Base-by-base conservation (phyloP, 2,329 filamentous ascomycete species). In the Botrytis elliptica region DNA sequence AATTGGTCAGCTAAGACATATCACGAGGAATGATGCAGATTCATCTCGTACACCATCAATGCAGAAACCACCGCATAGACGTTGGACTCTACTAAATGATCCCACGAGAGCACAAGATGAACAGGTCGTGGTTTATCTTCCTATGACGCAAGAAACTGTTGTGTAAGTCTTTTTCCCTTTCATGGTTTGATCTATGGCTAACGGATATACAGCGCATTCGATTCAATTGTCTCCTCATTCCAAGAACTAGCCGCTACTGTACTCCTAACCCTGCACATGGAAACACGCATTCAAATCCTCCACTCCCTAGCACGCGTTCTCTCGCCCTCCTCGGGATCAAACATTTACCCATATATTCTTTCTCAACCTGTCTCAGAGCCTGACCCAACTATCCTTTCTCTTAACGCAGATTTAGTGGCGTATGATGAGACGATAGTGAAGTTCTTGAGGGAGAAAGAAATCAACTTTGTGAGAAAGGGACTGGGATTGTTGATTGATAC, bases 251-350 rank as follows among this genome's bases (percentile, higher is more conserved):
- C 93, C 40, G 87, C 88, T 29, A 94, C 90, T 4, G 90, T 95
- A 60, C 88, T 98, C 4, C 86, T 97, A 40, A 97, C 94, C 0
- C 85, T 99, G 5, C 95, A 98, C 81, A 89, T 97, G 82, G 94
- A 98, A 82, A 89, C 97, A 67, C 91, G 96, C 65, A 94, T 92
- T 80, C 93, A 94, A 69, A 91, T 97, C 77, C 88, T 97, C 55
- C 90, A 95, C 81, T 94, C 95, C 76, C 87, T 99, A 59, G 83
- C 85, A 82, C 88, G 84, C 75, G 90, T 87, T 74, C 86, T 87
- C 78, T 94, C 87, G 68, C 90, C 85, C 76, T 86, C 84, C 80
- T 88, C 83, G 78, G 46, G 65, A n/a, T 38, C 70, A 33, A 46
- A 65, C 33, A 12, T 44, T 29, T 89, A 86, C 18, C 89, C 89